Evolutionary conservation across 257 asterid genomes (phyloP), one percentile per base, ranked within the genome.

Genomic region (Paraleonurus japonicus): DNA sequence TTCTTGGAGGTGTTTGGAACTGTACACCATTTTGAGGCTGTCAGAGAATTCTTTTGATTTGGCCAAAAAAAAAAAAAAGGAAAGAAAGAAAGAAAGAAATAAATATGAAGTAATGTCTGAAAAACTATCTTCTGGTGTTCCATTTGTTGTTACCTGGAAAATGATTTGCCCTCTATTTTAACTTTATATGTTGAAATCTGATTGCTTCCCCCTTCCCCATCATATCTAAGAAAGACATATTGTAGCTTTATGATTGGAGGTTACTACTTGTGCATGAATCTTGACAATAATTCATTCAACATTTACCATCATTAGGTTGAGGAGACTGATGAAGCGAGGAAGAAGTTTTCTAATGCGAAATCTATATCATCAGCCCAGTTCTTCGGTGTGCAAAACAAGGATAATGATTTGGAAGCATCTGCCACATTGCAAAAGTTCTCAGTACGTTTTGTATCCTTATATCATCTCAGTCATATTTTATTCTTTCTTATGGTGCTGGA

Each of bases 271-370:
- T 41, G 47, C 39, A 64, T 54, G 32, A 35, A 61, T 15, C 4
- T 50, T 59, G 50, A 17, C 7, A 41, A 6, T 54, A 60, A 70
- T 20, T 66, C 33, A 37, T 75, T 53, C 16, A 48, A 47, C 35
- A 16, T 72, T 61, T 59, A 10, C 70, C 30, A 15, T 76, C 69
- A 63, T 76, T 87, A 95, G 98, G 84, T 87, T 70, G 97, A 92
- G 86, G 99, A 95, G 83, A 85, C 88, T 10, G 98, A 95, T 76
- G 99, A 95, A 80, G 98, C 99, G 9, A 87, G 99, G 85, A 95
- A 92, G 90, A 95, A 95, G 81, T 95, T 95, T 81, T 70, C 95
- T 22, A 92, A 89, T 80, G 99, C 99, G 15, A 95, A 95, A 82
- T 88, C 99, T 54, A 95, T 95, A 65, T 95, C 99, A 73, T 95